phyloP scores from a whole-genome alignment of 805 yeast genomes.

The Cyberlindnera mrakii region DNA sequence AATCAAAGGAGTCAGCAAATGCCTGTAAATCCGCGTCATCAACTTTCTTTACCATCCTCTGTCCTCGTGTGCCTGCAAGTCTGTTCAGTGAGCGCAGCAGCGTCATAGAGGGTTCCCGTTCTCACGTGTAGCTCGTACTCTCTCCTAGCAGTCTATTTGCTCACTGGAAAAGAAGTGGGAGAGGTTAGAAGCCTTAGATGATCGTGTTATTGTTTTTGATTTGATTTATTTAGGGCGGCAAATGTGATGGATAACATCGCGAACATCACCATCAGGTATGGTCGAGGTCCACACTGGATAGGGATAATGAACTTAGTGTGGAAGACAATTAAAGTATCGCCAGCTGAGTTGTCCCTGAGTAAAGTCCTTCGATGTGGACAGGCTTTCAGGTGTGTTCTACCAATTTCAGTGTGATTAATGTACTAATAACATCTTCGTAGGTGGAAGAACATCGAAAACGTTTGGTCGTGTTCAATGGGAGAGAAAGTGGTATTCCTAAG shows the following conservation, averaged over 20 bases:
- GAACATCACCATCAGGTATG: neutral
- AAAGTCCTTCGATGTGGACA: conserved; percentile 81
- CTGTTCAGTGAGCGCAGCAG: neutral
- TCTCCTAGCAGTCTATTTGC: too few relatives aligned
- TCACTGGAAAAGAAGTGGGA: too few relatives aligned
- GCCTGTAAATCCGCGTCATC: conserved; percentile 18
- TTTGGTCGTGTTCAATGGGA: conserved; percentile 60
- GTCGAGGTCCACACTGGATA: neutral
- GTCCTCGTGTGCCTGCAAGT: neutral
- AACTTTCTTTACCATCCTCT: neutral
- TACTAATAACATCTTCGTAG: conserved; percentile 22
- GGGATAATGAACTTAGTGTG: conserved; percentile 10
- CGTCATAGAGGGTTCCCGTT: neutral
- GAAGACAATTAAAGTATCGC: conserved; percentile 13
- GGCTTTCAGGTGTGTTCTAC: conserved; percentile 43
- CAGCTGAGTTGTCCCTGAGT: conserved; percentile 48
- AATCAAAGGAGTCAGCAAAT: conserved; percentile 15
- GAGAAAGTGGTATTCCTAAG: conserved; percentile 58
- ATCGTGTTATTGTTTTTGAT: neutral
- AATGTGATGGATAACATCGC: neutral
- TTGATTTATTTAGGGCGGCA: too few relatives aligned
- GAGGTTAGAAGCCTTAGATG: neutral
- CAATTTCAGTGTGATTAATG: neutral
- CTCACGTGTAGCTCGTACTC: neutral
- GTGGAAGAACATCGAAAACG: conserved; percentile 59